Percentiles rank a stretch among this genome's conserved stretches.
Conservation (phyloP, 257 asterid genomes). For the Nicotiana noctiflora region DNA sequence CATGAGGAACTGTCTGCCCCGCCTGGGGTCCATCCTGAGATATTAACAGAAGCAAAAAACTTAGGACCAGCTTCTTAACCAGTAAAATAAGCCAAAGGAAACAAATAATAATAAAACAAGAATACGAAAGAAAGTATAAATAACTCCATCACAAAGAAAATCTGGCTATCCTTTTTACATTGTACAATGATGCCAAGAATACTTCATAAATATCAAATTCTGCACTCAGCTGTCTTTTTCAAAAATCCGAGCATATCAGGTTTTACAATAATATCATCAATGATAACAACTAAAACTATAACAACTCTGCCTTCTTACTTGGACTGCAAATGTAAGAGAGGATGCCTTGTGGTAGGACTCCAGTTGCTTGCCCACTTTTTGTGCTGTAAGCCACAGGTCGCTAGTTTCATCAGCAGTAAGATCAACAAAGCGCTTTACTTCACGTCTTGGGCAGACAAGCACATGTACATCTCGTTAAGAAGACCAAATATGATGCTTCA, state of each 20-base stretch:
- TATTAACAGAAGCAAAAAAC: slow-evolving; percentile 7
- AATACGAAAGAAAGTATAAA: neutral
- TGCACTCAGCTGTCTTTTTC: neutral
- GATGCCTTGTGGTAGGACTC: slow-evolving; percentile 86
- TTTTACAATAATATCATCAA: neutral
- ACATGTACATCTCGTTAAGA: slow-evolving; percentile 75
- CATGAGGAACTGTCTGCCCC: slow-evolving; percentile 89
- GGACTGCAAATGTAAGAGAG: slow-evolving; percentile 74
- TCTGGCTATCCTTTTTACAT: neutral
- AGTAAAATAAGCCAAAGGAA: neutral
- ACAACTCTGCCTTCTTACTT: slow-evolving; percentile 45
- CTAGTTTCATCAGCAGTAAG: slow-evolving; percentile 72
- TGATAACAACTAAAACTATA: neutral
- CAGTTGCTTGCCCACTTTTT: slow-evolving; percentile 65
- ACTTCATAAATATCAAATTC: neutral
- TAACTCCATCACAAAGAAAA: neutral
- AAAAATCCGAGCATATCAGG: neutral
- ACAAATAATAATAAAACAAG: neutral
- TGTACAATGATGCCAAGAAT: neutral
- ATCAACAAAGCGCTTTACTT: slow-evolving; percentile 68
- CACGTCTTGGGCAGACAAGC: slow-evolving; percentile 92
- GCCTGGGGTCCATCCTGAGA: slow-evolving; percentile 88
- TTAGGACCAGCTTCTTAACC: neutral
- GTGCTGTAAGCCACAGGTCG: slow-evolving; percentile 78
- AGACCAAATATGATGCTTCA: slow-evolving; percentile 18